A percentile compares a stretch with the other conserved stretches of the same genome.
phyloP scores from a whole-genome alignment of 345 rosid genomes.

The Eucalyptus dawsonii region DNA sequence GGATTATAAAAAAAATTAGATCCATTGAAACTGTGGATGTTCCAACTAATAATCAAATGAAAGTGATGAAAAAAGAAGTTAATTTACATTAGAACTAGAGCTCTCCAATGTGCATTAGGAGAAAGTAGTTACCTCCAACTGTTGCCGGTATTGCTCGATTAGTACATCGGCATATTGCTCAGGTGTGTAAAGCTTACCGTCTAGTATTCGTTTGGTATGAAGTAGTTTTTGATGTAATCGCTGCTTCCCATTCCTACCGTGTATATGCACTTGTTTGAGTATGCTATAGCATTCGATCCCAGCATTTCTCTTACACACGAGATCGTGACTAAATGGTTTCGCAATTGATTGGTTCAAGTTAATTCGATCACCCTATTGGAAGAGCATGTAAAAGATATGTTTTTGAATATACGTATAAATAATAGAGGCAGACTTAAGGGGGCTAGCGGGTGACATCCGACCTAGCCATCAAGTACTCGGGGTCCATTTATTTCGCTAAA shows the following conservation, averaged over 20 bases:
- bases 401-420: background rate
- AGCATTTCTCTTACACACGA: background rate
- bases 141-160: background rate
- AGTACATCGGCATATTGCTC: slow-evolving; percentile 6
- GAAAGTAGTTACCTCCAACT: background rate
- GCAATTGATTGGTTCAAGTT: background rate
- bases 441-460: background rate
- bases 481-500: no score
- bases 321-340: background rate
- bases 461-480: background rate
- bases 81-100: background rate
- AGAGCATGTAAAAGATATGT: background rate
- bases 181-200: background rate
- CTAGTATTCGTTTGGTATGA: background rate
- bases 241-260: slow-evolving; percentile 15
- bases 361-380: background rate
- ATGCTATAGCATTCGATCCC: background rate
- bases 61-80: background rate
- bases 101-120: background rate
- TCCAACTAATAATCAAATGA: background rate
- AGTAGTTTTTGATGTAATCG: slow-evolving; percentile 19
- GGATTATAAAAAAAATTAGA: background rate
- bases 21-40: background rate
- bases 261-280: slow-evolving; percentile 13
- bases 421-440: background rate